Evolutionary conservation across 768 basidiomycete species (phyloP), one percentile per base, ranked within the genome.

Genomic region (Boletus rufocinnamomeus): DNA sequence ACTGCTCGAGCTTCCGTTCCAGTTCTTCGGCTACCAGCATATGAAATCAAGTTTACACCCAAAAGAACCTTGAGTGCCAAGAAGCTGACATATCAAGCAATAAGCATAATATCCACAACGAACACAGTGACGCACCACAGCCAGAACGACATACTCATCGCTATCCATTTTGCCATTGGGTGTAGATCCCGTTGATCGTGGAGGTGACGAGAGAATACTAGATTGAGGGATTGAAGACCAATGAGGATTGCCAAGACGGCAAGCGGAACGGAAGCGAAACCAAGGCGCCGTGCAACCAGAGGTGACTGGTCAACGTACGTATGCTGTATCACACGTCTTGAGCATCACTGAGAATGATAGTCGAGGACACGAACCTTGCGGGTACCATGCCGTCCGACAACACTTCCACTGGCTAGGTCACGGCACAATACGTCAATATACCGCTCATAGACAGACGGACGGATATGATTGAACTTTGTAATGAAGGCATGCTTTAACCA

Each of bases 401-500:
- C 84, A 60, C 87, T 89, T 50, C 84, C 89, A 60, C 88, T 88
- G 7, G 95, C 82, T 17, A 99, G 81, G 71, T 99, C 97, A 40
- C 91, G 88, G 68, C 95, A 98, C 1, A 99, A 81, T 1, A 99
- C 93, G 66, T 99, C 97, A 3, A 88, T 91, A 71, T 93, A 99
- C 17, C 96, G 84, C 62, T 94, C 94, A 64, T 98, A 99, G 2
- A 98, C 93, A 0, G 89, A 90, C 0, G 95, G 93, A 0, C 95
- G 86, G 48, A 99, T 95, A 67, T 98, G 96, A 66, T 99, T 99
- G 79, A 98, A 98, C 73, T 99, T 99, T 51, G 95, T 96, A 66
- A 99, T 98, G 76, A 98, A 99, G 11, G 95, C 96, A 68, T 99
- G 97, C 72, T 99, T 99, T 51, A 98, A 80, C 96, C 96, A 99